Percentiles rank a stretch among this genome's conserved stretches.
Evolutionary conservation across 768 basidiomycete species (phyloP).

Genomic region (Termitomyces sp.): DNA sequence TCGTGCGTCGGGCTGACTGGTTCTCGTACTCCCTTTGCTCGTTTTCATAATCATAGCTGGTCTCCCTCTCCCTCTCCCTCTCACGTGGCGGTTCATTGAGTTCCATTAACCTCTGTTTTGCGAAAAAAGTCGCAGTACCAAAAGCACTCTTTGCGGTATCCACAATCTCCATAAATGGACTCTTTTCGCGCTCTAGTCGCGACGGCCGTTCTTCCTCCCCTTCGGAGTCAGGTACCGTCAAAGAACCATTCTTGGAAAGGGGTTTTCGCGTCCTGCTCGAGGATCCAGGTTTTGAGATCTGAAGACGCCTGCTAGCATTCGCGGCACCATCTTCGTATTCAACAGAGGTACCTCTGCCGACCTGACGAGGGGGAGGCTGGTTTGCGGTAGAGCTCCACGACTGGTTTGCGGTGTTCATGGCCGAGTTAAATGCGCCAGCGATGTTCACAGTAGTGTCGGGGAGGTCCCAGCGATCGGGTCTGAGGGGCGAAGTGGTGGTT

Average conservation of each 20-base stretch:
- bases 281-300: conserved; percentile 44
- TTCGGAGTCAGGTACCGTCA: conserved; percentile 62
- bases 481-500: conserved; percentile 40
- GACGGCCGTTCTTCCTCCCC: conserved; percentile 38
- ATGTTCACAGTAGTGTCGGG: conserved; percentile 87
- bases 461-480: conserved; percentile 67
- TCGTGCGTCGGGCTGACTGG: conserved; percentile 21
- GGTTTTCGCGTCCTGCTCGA: conserved; percentile 34
- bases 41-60: conserved; percentile 73
- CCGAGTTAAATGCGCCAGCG: conserved; percentile 71
- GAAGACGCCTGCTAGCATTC: conserved; percentile 41
- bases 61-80: conserved; percentile 34
- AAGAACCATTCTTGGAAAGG: conserved; percentile 48
- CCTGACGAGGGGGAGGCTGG: conserved; percentile 38
- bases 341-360: conserved; percentile 62
- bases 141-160: conserved; percentile 50
- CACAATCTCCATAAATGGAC: conserved; percentile 58
- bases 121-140: conserved; percentile 55
- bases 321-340: conserved; percentile 66
- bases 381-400: conserved; percentile 64
- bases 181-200: conserved; percentile 50
- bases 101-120: conserved; percentile 57
- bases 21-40: conserved; percentile 65
- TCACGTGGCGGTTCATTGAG: conserved; percentile 31
- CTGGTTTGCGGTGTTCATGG: conserved; percentile 51